Evolutionary conservation across 1,139 yeast species (phyloP).

Genomic region (Pichia sp.): DNA sequence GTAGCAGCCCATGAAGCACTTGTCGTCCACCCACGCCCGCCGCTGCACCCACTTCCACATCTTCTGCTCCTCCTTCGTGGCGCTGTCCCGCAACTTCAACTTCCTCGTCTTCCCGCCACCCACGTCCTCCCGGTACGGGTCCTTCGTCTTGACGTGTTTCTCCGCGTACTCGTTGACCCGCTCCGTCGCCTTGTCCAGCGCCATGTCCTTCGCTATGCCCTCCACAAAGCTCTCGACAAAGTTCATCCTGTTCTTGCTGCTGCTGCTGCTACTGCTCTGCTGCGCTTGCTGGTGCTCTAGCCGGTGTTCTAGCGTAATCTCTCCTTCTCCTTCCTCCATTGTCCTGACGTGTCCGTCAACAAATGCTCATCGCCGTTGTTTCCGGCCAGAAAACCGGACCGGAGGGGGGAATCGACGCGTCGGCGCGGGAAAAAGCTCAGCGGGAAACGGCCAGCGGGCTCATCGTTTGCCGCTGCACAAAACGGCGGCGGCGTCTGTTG

Average conservation of each 20-base stretch:
- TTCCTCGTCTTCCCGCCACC: constrained; percentile 31
- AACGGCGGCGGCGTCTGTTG: too few species aligned
- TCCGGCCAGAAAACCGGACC: too few species aligned
- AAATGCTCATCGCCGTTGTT: too few species aligned
- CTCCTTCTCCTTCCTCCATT: not conserved
- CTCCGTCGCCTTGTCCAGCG: constrained; percentile 15
- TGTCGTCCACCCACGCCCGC: constrained; percentile 83
- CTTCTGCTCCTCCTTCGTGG: constrained; percentile 58
- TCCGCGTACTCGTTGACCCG: constrained; percentile 58
- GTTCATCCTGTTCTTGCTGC: constrained; percentile 1
- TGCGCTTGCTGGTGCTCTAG: too few species aligned
- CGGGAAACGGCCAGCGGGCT: too few species aligned
- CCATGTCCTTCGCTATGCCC: constrained; percentile 17
- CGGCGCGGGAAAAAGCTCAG: too few species aligned
- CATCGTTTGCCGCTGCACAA: too few species aligned
- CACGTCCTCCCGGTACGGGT: constrained; percentile 68
- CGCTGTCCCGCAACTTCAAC: constrained; percentile 54
- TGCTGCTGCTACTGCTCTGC: too few species aligned
- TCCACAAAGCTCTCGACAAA: constrained; percentile 11
- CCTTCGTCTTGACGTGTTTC: constrained; percentile 53
- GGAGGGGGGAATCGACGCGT: too few species aligned
- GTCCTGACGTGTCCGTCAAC: not conserved
- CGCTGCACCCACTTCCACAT: constrained; percentile 69
- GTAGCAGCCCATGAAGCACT: constrained; percentile 73
- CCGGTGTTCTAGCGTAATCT: not conserved